Conservation (phyloP, 805 yeast species). For the Candida methanosorbosa region DNA sequence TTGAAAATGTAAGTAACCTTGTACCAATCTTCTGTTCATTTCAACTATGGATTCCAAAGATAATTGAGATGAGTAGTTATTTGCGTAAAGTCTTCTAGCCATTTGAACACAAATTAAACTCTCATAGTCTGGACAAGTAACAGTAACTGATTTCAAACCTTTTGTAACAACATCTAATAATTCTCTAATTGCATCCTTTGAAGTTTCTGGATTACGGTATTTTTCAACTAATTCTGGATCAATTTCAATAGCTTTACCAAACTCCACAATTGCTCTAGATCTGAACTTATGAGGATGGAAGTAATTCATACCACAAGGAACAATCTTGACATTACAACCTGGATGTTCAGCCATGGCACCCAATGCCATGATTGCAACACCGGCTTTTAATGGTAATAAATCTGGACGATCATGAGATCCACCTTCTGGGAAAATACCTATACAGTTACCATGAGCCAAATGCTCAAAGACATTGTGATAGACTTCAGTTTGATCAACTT, state of each 20-base stretch:
- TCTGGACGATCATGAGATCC: slow-evolving; percentile 96
- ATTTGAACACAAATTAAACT: slow-evolving; percentile 86
- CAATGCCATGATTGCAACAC: slow-evolving; percentile 96
- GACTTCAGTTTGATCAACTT: slow-evolving; percentile 79
- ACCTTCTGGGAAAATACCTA: slow-evolving; percentile 97
- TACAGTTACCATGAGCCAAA: slow-evolving; percentile 66
- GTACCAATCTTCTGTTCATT: slow-evolving; percentile 78
- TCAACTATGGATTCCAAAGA: slow-evolving; percentile 84
- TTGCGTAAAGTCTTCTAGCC: slow-evolving; percentile 80
- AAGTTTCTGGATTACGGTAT: slow-evolving; percentile 51
- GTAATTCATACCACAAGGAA: slow-evolving; percentile 96
- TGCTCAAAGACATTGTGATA: slow-evolving; percentile 81
- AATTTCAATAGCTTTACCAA: slow-evolving; percentile 80
- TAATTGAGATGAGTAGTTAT: slow-evolving; percentile 58
- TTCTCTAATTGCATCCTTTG: slow-evolving; percentile 65
- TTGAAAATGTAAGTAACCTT: slow-evolving; percentile 69
- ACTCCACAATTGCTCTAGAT: slow-evolving; percentile 91
- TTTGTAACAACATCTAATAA: slow-evolving; percentile 62
- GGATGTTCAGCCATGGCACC: slow-evolving; percentile 85
- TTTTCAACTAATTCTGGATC: slow-evolving; percentile 49
- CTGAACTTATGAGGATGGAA: slow-evolving; percentile 94
- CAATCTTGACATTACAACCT: slow-evolving; percentile 70
- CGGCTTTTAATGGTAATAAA: slow-evolving; percentile 87
- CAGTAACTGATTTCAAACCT: slow-evolving; percentile 78
- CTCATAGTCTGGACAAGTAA: slow-evolving; percentile 82